phyloP scores from a whole-genome alignment of 2,329 filamentous ascomycete species.

The Aspergillus nomiae region DNA sequence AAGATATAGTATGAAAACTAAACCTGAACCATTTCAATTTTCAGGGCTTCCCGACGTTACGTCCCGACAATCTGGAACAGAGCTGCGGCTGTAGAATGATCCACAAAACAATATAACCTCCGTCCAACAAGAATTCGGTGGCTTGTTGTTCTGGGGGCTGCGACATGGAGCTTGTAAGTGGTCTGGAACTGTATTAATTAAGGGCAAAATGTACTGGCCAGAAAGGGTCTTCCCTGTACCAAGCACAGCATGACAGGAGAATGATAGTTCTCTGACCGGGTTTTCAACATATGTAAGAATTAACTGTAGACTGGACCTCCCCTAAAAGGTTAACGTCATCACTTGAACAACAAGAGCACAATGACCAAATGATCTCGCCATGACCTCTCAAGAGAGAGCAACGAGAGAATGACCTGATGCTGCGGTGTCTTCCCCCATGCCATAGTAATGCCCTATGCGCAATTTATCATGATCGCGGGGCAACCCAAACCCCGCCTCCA shows the following conservation, averaged over 20 bases:
- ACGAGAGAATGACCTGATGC: slow-evolving; percentile 6
- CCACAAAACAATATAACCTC: slow-evolving; percentile 12
- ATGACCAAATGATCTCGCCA: neutral
- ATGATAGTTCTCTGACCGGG: neutral
- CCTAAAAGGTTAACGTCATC: neutral
- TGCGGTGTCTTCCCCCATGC: slow-evolving; percentile 3
- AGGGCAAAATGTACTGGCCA: neutral
- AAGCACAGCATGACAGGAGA: neutral
- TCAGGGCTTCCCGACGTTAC: slow-evolving; percentile 1
- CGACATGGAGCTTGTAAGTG: neutral
- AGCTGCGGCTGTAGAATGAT: slow-evolving; percentile 18
- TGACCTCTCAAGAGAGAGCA: neutral
- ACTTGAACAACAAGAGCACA: neutral
- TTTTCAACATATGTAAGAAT: neutral
- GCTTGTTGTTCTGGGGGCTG: slow-evolving; percentile 13
- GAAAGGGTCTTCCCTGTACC: neutral
- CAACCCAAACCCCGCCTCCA: slow-evolving; percentile 11
- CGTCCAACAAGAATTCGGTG: slow-evolving; percentile 13
- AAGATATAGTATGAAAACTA: neutral
- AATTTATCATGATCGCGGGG: slow-evolving; percentile 9
- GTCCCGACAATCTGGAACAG: slow-evolving; percentile 29
- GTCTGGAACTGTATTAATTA: neutral
- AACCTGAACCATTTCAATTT: neutral
- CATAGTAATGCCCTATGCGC: neutral
- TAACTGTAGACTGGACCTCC: neutral